Evolutionary conservation across 768 basidiomycete species (phyloP).

Genomic region (Tremella fuciformis): DNA sequence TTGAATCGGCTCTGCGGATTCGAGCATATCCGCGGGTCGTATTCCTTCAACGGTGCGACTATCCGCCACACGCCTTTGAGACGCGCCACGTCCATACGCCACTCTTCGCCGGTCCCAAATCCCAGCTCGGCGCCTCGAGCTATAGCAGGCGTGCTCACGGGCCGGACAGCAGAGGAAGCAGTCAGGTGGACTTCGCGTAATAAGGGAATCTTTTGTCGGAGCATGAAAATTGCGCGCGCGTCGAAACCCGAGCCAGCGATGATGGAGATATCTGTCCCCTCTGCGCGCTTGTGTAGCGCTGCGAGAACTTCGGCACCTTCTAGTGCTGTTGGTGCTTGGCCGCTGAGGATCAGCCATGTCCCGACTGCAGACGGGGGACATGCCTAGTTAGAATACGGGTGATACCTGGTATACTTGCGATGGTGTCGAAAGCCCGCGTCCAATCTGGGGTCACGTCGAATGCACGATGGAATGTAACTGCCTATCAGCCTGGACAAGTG

Average conservation of each 20-base stretch:
- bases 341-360: background rate
- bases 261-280: constrained; percentile 8
- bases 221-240: background rate
- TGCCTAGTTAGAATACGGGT: constrained; percentile 25
- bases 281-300: background rate
- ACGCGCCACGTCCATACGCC: constrained; percentile 11
- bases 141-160: background rate
- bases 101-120: constrained; percentile 18
- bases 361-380: background rate
- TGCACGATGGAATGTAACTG: constrained; percentile 30
- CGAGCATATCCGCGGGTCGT: too few species aligned
- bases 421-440: constrained; percentile 5
- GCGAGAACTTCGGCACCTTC: constrained; percentile 6
- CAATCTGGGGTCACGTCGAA: constrained; percentile 21
- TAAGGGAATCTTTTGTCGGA: constrained; percentile 1
- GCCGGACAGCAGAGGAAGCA: background rate
- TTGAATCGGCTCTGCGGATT: too few species aligned
- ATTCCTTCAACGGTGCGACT: background rate
- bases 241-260: constrained; percentile 23
- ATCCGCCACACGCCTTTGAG: constrained; percentile 8
- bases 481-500: too few species aligned
- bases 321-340: constrained; percentile 3
- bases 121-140: constrained; percentile 12
- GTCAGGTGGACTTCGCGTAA: constrained; percentile 20
- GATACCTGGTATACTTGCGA: constrained; percentile 12